Base-by-base conservation (phyloP, 768 basidiomycete species). In the Exidia glandulosa region DNA sequence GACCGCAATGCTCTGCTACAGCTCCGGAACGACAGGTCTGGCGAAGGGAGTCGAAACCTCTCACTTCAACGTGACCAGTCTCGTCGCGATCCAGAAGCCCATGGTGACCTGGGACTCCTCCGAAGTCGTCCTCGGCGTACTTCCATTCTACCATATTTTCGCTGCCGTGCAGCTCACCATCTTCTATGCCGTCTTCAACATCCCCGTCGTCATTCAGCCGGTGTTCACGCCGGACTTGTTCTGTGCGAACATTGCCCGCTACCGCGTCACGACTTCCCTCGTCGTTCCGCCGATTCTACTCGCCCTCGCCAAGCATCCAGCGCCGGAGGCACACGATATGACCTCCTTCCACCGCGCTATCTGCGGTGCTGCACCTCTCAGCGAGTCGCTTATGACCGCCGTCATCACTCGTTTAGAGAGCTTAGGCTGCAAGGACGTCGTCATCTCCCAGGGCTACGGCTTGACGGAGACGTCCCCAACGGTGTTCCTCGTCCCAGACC, bases 271-370 rank as follows among this genome's bases (percentile, higher is more conserved):
- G 0, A 61, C 74, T 1, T 61, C 80, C 0, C 71, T 87, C 0
- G 74, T 90, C 55, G 90, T 90, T 1, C 93, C 93, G 1, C 92
- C 94, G 0, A 83, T 96, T n/a, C 72, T 93, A 13, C 83, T 95
- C 14, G 78, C 83, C 1, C 76, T 96, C 45, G 74, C 84, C 2
- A 81, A 86, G 61, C 85, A 88, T 64, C 81, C 83, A 12, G 84
- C 12, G 78, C 89, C 4, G 79, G 30, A 81, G 60, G 72, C 85
- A 66, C 86, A 87, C 68, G 79, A 93, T 66, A 65, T 94, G 52
- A 79, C 79, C 0, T 79, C 82, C 2, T 67, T 94, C 14, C 67
- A 74, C 25, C 65, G 78, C 2, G 64, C 93, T 33, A 76, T 83
- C 62, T 88, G 83, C 3, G 92, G 89, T 2, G 93, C 91, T 0